Base-by-base conservation (phyloP, 2,329 filamentous ascomycete genomes). In the Exophiala dermatitidis region DNA sequence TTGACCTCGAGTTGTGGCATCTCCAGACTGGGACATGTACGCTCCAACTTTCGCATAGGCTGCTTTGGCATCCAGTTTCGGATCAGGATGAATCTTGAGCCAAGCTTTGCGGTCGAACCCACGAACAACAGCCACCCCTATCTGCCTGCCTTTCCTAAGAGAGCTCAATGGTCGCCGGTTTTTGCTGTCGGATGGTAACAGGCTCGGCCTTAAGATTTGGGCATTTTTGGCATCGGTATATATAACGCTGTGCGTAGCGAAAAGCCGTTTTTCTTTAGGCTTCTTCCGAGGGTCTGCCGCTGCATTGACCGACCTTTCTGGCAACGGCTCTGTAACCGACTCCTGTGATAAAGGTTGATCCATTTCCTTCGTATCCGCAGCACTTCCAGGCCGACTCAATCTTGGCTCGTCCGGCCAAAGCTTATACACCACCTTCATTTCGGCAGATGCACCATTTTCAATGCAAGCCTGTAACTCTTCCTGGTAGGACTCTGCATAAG, bases 381-480 rank as follows among this genome's bases (percentile, higher is more conserved):
- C 60, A 63, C 70, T 66, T 60, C 32, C 62, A 61, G 62, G 68
- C 64, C 61, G 65, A 60, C 60, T 71, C 68, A 57, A 58, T 49
- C 64, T 66, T 41, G 65, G 67, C 34, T 66, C 62, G 4, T 71
- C 64, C 0, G 87, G 85, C 90, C 90, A 96, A 5, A 97, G 72
- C 34, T 77, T 82, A 69, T 95, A 83, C 0, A 88, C 81, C 5
- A 96, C 84, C 68, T 97, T 97, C 71, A 93, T 85, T 69, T 98
- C 93, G 0, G 91, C 93, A 6, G 85, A 76, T 1, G 91, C 84
- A 1, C 93, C 93, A 53, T 96, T 88, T 47, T 95, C 88, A 4
- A 95, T 77, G 3, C 93, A 94, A 68, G 89, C 95, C 60, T 85
- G 83, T 5, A 98, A 74, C 69, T 98, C 91, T 64, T 96, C 90